Evolutionary conservation across 2,329 filamentous ascomycete species (phyloP).

Genomic region (Cercospora brassicicola): DNA sequence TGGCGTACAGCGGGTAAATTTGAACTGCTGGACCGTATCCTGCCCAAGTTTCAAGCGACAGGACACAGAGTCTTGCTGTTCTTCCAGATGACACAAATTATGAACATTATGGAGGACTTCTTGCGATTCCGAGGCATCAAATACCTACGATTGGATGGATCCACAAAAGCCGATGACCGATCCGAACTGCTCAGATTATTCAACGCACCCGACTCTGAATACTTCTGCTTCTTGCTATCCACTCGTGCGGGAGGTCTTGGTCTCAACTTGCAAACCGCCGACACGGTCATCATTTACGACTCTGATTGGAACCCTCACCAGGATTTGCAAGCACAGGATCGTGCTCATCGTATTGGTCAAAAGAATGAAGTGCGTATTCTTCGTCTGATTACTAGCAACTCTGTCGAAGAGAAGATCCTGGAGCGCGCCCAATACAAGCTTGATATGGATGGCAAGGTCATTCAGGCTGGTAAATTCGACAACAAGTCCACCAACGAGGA

Average conservation of each 20-base stretch:
- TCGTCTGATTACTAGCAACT: slow-evolving; percentile 92
- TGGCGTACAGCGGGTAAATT: slow-evolving; percentile 98
- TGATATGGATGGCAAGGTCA: slow-evolving; percentile 99
- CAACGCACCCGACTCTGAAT: slow-evolving; percentile 85
- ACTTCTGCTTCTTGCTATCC: slow-evolving; percentile 98
- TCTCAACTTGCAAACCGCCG: slow-evolving; percentile 93
- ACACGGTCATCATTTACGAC: slow-evolving; percentile 99
- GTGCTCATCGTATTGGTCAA: slow-evolving; percentile 98
- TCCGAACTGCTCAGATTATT: slow-evolving; percentile 86
- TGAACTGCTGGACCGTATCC: slow-evolving; percentile 84
- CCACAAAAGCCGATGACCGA: slow-evolving; percentile 95
- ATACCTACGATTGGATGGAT: slow-evolving; percentile 91
- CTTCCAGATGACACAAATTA: slow-evolving; percentile 99
- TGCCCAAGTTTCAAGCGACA: slow-evolving; percentile 89
- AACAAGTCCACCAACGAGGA: slow-evolving; percentile 99
- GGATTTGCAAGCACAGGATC: slow-evolving; percentile 98
- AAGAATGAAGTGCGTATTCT: slow-evolving; percentile 99
- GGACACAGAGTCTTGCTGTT: slow-evolving; percentile 98
- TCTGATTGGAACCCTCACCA: slow-evolving; percentile 99
- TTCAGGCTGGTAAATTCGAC: slow-evolving; percentile 98
- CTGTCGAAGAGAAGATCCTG: slow-evolving; percentile 97
- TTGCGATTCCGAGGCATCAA: slow-evolving; percentile 77
- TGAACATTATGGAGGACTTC: slow-evolving; percentile 99
- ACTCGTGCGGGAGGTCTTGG: slow-evolving; percentile 97
- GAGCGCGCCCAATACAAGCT: slow-evolving; percentile 97